Evolutionary conservation across 2,329 filamentous ascomycete species (phyloP).

Genomic region (Aspergillus viridinutans): DNA sequence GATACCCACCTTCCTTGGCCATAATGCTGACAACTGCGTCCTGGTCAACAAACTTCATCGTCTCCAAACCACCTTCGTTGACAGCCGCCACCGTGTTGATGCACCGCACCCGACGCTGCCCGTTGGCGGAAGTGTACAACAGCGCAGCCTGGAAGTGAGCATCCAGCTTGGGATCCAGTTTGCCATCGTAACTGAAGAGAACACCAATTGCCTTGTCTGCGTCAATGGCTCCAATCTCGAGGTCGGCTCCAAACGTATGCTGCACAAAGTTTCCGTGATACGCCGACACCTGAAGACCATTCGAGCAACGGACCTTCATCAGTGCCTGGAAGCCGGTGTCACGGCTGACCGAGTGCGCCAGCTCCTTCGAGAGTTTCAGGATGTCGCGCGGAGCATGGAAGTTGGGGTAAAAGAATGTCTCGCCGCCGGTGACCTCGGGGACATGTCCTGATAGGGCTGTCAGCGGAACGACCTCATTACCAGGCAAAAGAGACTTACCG

Average conservation of each 20-base stretch:
- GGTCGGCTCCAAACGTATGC: conserved; percentile 88
- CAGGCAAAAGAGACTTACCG: conserved; percentile 49
- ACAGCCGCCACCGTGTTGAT: conserved; percentile 91
- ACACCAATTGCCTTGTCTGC: conserved; percentile 90
- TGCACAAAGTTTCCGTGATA: conserved; percentile 97
- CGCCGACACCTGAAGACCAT: conserved; percentile 85
- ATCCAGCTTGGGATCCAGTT: conserved; percentile 93
- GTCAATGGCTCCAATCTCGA: conserved; percentile 89
- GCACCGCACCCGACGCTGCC: conserved; percentile 85
- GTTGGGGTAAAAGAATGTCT: conserved; percentile 95
- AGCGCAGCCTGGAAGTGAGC: conserved; percentile 96
- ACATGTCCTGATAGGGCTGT: conserved; percentile 60
- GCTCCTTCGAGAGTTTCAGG: conserved; percentile 76
- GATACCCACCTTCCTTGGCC: conserved; percentile 67
- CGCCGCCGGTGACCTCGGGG: conserved; percentile 83
- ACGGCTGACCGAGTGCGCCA: conserved; percentile 78
- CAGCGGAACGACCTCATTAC: conserved; percentile 3
- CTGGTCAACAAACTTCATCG: conserved; percentile 91
- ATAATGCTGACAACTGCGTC: conserved; percentile 86
- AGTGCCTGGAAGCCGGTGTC: conserved; percentile 94
- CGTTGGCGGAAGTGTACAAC: conserved; percentile 86
- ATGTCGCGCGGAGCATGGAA: conserved; percentile 85
- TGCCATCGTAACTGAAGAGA: conserved; percentile 91
- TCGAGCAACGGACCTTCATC: conserved; percentile 98
- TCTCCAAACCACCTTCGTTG: conserved; percentile 75